A percentile compares a stretch with the other conserved stretches of the same genome.
Conservation (phyloP, 2,329 filamentous ascomycete species). For the Penicillium rolfsii region DNA sequence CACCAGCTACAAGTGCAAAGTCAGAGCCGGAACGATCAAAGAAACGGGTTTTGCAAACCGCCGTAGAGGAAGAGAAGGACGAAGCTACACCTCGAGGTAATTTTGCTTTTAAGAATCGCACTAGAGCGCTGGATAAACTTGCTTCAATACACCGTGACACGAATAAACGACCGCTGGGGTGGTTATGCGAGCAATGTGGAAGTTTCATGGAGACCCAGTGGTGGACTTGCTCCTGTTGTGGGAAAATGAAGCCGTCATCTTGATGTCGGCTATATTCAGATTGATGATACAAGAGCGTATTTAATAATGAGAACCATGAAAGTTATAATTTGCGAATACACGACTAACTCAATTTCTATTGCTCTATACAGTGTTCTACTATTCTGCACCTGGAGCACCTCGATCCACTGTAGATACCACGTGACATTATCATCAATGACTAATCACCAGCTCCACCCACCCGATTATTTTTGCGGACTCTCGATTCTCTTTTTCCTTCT, state of each 20-base stretch:
- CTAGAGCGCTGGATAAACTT: slow-evolving; percentile 42
- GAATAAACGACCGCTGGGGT: slow-evolving; percentile 57
- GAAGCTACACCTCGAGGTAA: slow-evolving; percentile 19
- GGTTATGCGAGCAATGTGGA: slow-evolving; percentile 62
- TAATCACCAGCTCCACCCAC: slow-evolving; percentile 19
- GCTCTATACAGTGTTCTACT: background rate
- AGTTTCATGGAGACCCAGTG: slow-evolving; percentile 66
- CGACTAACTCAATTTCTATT: background rate
- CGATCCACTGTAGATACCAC: background rate
- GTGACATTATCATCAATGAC: slow-evolving; percentile 15
- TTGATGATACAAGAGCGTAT: too few species aligned
- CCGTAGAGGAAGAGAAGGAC: slow-evolving; percentile 10
- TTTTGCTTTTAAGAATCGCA: slow-evolving; percentile 36
- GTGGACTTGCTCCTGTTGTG: slow-evolving; percentile 67
- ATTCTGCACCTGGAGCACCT: background rate
- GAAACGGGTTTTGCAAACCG: slow-evolving; percentile 26
- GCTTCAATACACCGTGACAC: slow-evolving; percentile 45
- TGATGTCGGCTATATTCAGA: slow-evolving; percentile 22
- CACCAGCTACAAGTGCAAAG: background rate
- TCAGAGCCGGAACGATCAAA: slow-evolving; percentile 22
- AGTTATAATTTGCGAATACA: background rate
- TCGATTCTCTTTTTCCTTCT: slow-evolving; percentile 2
- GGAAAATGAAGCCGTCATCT: slow-evolving; percentile 60
- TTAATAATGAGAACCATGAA: background rate
- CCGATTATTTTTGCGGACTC: slow-evolving; percentile 25